Evolutionary conservation across 179 eudicot species (phyloP).

Genomic region (Dionaea muscipula): DNA sequence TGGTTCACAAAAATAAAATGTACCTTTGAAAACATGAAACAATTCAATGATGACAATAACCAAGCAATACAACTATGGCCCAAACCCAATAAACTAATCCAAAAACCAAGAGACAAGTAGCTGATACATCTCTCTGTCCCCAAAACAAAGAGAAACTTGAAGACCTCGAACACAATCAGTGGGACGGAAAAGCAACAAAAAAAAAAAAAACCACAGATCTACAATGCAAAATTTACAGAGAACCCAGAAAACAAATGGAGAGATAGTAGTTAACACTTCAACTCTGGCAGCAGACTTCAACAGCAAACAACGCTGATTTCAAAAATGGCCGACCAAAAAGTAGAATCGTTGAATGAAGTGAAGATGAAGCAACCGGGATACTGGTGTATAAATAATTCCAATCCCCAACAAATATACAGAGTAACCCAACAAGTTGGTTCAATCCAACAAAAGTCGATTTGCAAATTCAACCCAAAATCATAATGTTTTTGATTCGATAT

Average conservation of each 20-base stretch:
- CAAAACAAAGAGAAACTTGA: too few relatives aligned
- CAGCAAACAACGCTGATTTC: constrained; percentile 22
- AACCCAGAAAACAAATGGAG: not conserved
- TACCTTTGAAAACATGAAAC: too few relatives aligned
- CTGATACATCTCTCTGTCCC: too few relatives aligned
- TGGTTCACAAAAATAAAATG: not conserved
- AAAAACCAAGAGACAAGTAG: too few relatives aligned
- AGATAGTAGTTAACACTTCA: not conserved
- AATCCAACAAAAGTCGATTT: constrained; percentile 3
- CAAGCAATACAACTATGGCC: too few relatives aligned
- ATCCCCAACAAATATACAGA: not conserved
- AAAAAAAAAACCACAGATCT: constrained; percentile 1
- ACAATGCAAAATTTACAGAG: constrained; percentile 3
- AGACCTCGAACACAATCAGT: too few relatives aligned
- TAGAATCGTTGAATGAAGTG: constrained; percentile 20
- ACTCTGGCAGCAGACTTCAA: constrained; percentile 12
- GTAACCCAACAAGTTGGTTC: not conserved
- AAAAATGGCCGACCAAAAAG: constrained; percentile 7
- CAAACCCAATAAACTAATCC: too few relatives aligned
- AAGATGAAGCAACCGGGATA: constrained; percentile 34
- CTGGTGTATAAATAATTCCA: too few relatives aligned
- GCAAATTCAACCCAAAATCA: not conserved
- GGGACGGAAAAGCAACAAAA: constrained; percentile 12
- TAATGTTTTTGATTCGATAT: not conserved
- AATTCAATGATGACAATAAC: too few relatives aligned